These are phyloP conservation scores for Haematococcus sp. DNA, from an alignment of 139 green algal genomes.

Conservation along the genomic window DNA sequence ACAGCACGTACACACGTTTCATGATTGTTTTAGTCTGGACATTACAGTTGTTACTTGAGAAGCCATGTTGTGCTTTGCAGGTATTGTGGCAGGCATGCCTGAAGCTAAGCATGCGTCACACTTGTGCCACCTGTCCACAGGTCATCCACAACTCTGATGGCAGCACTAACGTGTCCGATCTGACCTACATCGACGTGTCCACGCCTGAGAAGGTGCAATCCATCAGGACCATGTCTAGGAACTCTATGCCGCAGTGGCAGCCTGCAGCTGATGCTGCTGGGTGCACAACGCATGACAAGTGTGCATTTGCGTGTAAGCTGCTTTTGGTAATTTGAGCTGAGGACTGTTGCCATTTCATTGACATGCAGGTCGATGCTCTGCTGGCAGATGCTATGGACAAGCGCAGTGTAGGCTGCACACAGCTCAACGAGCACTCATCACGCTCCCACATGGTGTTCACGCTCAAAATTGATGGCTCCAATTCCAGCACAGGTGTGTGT, in stretches of 20 bases:
- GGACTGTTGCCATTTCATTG: too few relatives aligned
- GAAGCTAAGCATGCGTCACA: not conserved
- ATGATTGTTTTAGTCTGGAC: not conserved
- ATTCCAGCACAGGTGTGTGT: constrained; percentile 49
- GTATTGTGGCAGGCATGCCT: not conserved
- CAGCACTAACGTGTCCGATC: constrained; percentile 57
- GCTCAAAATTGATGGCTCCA: constrained; percentile 78
- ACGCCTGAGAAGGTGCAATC: constrained; percentile 25
- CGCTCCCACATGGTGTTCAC: constrained; percentile 84
- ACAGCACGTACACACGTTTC: not conserved
- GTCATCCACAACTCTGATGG: constrained; percentile 64
- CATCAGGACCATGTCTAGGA: not conserved
- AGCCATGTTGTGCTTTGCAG: too few relatives aligned
- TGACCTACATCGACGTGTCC: constrained; percentile 66
- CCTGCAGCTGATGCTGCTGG: too few relatives aligned
- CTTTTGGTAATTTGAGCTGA: too few relatives aligned
- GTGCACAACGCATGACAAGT: too few relatives aligned
- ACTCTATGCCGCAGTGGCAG: too few relatives aligned
- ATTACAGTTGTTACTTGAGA: not conserved
- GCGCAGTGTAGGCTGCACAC: constrained; percentile 73
- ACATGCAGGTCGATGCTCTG: constrained; percentile 30
- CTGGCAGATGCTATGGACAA: constrained; percentile 62
- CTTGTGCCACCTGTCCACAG: constrained; percentile 25
- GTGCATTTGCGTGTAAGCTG: too few relatives aligned
- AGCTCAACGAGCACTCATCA: constrained; percentile 90